Conservation (phyloP, 1,284 basidiomycete species). For the Rhodotorula sp. region DNA sequence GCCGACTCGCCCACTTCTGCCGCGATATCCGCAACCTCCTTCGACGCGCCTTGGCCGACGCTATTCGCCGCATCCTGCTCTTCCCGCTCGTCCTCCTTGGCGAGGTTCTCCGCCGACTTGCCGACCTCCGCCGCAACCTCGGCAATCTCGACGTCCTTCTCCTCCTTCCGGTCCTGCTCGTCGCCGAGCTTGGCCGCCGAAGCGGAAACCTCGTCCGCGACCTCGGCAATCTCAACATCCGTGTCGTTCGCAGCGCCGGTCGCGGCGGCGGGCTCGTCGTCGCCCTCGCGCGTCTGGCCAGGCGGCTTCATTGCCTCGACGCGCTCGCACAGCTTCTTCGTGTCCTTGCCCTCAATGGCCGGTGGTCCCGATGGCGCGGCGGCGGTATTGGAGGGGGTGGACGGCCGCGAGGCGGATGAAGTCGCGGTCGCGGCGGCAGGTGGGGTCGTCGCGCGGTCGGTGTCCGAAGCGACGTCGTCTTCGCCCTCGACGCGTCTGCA, state of each 20-base stretch:
- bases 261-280: background rate
- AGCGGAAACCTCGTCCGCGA: constrained; percentile 16
- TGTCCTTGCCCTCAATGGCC: constrained; percentile 36
- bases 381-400: constrained; percentile 6
- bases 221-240: constrained; percentile 31
- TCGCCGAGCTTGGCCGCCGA: constrained; percentile 29
- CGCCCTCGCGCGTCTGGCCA: constrained; percentile 17
- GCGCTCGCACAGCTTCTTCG: constrained; percentile 33
- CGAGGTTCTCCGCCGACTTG: constrained; percentile 18
- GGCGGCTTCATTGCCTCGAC: constrained; percentile 36
- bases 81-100: constrained; percentile 11
- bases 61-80: background rate
- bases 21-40: constrained; percentile 16
- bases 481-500: constrained; percentile 18
- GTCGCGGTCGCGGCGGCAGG: constrained; percentile 3
- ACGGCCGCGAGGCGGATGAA: constrained; percentile 11
- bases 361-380: background rate
- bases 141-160: constrained; percentile 31
- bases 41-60: background rate
- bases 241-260: background rate
- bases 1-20: constrained; percentile 25
- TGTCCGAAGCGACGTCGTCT: constrained; percentile 12
- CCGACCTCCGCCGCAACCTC: constrained; percentile 37
- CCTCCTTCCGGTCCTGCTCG: constrained; percentile 14
- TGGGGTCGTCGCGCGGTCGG: constrained; percentile 10